phyloP scores from a whole-genome alignment of 2,329 filamentous ascomycete genomes.

The Aureobasidium sp. region DNA sequence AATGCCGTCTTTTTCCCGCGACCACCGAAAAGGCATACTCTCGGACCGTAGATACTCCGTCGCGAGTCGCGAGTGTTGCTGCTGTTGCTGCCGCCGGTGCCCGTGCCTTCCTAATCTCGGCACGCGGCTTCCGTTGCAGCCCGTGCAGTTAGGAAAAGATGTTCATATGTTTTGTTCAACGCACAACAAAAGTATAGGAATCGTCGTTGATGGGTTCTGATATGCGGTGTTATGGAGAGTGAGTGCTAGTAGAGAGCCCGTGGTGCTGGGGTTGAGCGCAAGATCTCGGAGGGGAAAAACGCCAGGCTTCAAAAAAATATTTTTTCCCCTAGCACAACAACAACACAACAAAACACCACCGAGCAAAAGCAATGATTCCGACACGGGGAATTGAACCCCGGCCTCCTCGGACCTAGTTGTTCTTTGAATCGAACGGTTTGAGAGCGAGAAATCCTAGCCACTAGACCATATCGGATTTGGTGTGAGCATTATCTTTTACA shows the following conservation, averaged over 20 bases:
- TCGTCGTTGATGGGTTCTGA: too few species aligned
- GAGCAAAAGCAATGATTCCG: conserved; percentile 9
- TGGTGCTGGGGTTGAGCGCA: too few species aligned
- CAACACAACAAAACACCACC: too few species aligned
- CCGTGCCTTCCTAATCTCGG: neutral
- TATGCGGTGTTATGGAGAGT: too few species aligned
- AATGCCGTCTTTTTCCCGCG: neutral
- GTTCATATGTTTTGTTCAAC: too few species aligned
- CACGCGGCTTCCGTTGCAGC: neutral
- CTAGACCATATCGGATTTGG: conserved; percentile 12
- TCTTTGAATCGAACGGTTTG: neutral
- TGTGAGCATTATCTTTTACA: neutral
- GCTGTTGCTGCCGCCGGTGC: too few species aligned
- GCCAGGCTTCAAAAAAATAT: neutral
- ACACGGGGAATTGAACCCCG: conserved; percentile 13
- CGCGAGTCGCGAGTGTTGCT: neutral
- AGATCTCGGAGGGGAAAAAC: too few species aligned
- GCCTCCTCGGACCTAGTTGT: conserved; percentile 5
- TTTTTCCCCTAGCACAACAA: too few species aligned
- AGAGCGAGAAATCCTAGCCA: conserved; percentile 13
- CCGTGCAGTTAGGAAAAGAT: too few species aligned
- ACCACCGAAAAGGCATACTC: neutral
- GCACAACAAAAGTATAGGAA: too few species aligned
- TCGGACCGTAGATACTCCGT: neutral
- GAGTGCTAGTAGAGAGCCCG: too few species aligned